Base-by-base conservation (phyloP, 768 basidiomycete genomes). In the Infundibulicybe gibba region DNA sequence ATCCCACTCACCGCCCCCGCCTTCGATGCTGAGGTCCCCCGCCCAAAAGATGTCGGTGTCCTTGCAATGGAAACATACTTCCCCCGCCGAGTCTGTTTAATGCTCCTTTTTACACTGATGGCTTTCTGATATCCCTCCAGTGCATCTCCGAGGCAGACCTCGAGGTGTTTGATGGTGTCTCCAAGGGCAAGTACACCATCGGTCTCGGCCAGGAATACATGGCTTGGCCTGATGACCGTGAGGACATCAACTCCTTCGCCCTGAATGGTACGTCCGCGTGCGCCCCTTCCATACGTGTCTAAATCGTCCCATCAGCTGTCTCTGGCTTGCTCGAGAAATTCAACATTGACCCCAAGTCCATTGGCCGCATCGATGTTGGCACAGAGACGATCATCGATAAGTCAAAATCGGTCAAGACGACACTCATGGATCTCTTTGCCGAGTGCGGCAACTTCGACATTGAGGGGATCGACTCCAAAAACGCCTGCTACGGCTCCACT, bases 351-450 rank as follows among this genome's bases (percentile, higher is more conserved):
- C 93, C 97, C 57, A 86, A 80, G 61, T 92, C 92, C 44, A 94
- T 99, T 65, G 97, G 97, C 48, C 94, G 97, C 54, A 84, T 99
- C 49, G 97, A 99, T 54, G 93, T 98, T 48, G 97, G 97, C 40
- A 99, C 97, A 19, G 97, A 99, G 67, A 97, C 97, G 34, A 91
- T 98, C 70, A 97, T 99, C 59, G 97, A 99, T 82, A 98, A 98
- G 75, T 94, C 93, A 37, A 99, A 99, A 70, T 90, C 95, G 6
- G 92, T 93, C 67, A 99, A 99, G 73, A 97, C 97, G 2, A 86
- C 90, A 48, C 81, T 99, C 50, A 98, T 99, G 97, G 93, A 97
- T 69, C 87, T 98, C 60, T 99, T 99, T 62, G 84, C 88, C 39
- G 83, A 81, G 49, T 81, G 85, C 25, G 94, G 94, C 48, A 99